Evolutionary conservation across 768 basidiomycete species (phyloP), one percentile per base, ranked within the genome.

Genomic region (Suillus brevipes): DNA sequence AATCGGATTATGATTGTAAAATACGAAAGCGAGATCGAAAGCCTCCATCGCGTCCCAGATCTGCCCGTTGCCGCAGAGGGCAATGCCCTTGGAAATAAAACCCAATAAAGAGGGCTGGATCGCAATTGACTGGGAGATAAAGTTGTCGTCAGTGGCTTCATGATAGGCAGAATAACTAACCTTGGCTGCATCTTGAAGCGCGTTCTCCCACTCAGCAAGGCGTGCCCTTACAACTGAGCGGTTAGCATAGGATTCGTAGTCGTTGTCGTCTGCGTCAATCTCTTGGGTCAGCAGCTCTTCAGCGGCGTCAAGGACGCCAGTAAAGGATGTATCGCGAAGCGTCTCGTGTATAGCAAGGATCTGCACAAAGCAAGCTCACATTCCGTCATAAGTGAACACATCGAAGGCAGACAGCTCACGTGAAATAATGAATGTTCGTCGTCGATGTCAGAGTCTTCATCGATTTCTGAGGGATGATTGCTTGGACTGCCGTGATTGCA

Each of bases 1-100:
- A 53, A 31, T 31, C 28, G 52, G 28, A 53, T 53, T 34, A 31
- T 18, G 52, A 10, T 31, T 53, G 9, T 18, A 53, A 20, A 53
- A 53, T 53, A 53, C 18, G 52, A 53, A 53, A 53, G 52, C 52
- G 31, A 53, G 52, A 31, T 53, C 52, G 28, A 53, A 53, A 53
- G 52, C 52, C 18, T 53, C 52, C 52, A 53, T 53, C 9, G 52
- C 52, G 9, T 34, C 28, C 28, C 52, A 53, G 16, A 53, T 28
- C 52, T 53, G 28, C 8, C 28, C 52, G 16, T 18, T 20, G 52
- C 52, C 52, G 18, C 52, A 53, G 31, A 53, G 52, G 9, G 52
- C 52, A 4, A 53, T 53, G 18, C 28, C 52, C 52, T 31, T 53
- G 4, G 52, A 53, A 31, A 53, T 31, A 18, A 31, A 53, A 18